Evolutionary conservation across 257 asterid genomes (phyloP), one percentile per base, ranked within the genome.

Genomic region (Ocimum tenuiflorum): DNA sequence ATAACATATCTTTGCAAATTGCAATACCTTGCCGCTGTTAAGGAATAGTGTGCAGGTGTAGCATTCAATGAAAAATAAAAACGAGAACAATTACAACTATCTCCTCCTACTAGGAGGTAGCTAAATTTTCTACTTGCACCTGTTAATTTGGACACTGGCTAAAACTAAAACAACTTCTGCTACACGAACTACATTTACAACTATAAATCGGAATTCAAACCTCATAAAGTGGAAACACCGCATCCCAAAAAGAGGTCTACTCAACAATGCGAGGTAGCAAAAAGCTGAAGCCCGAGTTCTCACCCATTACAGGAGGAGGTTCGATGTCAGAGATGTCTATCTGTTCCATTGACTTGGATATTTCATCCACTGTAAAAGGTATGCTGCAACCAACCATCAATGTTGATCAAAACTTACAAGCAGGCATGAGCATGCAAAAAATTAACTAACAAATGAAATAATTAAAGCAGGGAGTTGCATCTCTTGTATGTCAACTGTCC

Each of bases 271-370:
- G 81, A 0, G 96, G 94, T 58, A 92, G 83, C 80, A 92, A 83
- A 76, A 92, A 92, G 76, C 91, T 85, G 81, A 91, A 91, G 72
- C 96, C 98, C 0, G 94, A 83, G 72, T 89, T 91, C 71, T 87
- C 91, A 9, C 94, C 91, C 60, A 92, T 82, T 46, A 75, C 81
- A 60, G 94, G 78, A n/a, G 98, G 98, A 64, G 96, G 89, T 68
- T 87, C 89, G 45, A 92, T 73, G 56, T 89, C 96, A 0, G 88
- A 71, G 24, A 92, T 86, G 68, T 87, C 97, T 55, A 89, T 92
- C 79, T 87, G 98, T 69, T 89, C 91, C 98, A 89, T 89, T 3
- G 97, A 89, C 80, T 92, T 92, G 1, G 98, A 89, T 80, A 92
- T 89, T 73, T 92, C 98, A 22, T 92, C 98, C 13, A 89, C 98